Evolutionary conservation across 148 eudicot species (phyloP).

Genomic region (Suaeda aralocaspica): DNA sequence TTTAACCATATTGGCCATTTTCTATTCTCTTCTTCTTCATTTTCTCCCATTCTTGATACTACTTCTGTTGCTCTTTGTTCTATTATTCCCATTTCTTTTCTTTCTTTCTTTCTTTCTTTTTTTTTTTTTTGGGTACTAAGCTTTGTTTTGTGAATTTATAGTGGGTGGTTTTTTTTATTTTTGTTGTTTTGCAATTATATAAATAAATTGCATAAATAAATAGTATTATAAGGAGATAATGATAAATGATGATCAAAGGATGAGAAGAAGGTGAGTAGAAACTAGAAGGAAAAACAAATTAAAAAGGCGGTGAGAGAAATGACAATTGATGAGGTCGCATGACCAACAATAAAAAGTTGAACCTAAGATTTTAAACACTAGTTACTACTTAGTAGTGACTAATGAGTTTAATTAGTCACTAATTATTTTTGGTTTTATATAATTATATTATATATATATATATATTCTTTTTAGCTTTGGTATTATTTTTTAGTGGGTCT

Average conservation of each 20-base stretch:
- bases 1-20: conserved; percentile 41
- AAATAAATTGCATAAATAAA: background rate
- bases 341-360: background rate
- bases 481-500: conserved; percentile 14
- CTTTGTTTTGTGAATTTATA: background rate
- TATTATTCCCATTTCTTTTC: background rate
- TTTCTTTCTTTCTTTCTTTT: background rate
- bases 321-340: background rate
- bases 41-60: background rate
- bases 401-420: too few species aligned
- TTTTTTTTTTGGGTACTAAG: background rate
- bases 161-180: background rate
- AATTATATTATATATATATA: background rate
- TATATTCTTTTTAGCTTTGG: background rate
- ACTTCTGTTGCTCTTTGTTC: background rate
- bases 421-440: background rate
- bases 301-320: conserved; percentile 1
- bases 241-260: background rate
- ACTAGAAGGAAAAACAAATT: background rate
- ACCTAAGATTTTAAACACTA: too few species aligned
- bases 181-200: background rate
- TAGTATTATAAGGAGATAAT: background rate
- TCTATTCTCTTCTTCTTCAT: conserved; percentile 13
- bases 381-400: too few species aligned
- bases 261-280: background rate